Percentiles rank a stretch among this genome's conserved stretches.
Evolutionary conservation across 148 eudicot species (phyloP).

Genomic region (Arbutus unedo): DNA sequence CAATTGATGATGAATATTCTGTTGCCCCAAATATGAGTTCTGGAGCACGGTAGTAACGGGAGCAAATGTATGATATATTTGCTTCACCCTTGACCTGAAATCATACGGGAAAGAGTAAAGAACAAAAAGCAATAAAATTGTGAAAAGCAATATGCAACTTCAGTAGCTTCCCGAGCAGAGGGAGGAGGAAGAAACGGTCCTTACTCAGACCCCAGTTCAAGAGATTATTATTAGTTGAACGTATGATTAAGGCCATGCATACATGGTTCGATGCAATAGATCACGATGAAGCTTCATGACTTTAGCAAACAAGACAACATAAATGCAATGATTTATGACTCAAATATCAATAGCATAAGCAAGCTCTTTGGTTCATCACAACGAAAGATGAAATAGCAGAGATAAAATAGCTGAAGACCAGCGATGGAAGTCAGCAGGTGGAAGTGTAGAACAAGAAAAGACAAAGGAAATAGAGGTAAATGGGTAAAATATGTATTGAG

Average conservation of each 20-base stretch:
- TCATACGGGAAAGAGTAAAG: not conserved
- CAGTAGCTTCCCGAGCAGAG: not conserved
- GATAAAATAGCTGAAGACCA: not conserved
- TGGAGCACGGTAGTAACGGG: slow-evolving; percentile 54
- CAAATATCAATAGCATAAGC: not conserved
- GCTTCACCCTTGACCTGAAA: slow-evolving; percentile 56
- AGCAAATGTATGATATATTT: slow-evolving; percentile 51
- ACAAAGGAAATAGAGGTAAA: not conserved
- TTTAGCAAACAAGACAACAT: not conserved
- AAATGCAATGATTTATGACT: not conserved
- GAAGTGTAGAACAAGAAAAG: not conserved
- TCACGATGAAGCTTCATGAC: not conserved
- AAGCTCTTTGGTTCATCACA: not conserved
- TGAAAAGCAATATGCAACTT: not conserved
- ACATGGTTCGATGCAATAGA: not conserved
- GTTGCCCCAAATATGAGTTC: slow-evolving; percentile 57
- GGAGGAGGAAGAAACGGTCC: not conserved
- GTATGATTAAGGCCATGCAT: not conserved
- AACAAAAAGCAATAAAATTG: not conserved
- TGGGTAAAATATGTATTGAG: not conserved
- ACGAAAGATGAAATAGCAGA: not conserved
- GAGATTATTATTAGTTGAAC: not conserved
- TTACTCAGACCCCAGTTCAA: not conserved
- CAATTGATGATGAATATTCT: slow-evolving; percentile 54
- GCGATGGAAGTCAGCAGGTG: not conserved